Percentiles rank a stretch among this genome's conserved stretches.
Evolutionary conservation across 2,329 filamentous ascomycete genomes (phyloP).

Genomic region (Delphinella strobiligena): DNA sequence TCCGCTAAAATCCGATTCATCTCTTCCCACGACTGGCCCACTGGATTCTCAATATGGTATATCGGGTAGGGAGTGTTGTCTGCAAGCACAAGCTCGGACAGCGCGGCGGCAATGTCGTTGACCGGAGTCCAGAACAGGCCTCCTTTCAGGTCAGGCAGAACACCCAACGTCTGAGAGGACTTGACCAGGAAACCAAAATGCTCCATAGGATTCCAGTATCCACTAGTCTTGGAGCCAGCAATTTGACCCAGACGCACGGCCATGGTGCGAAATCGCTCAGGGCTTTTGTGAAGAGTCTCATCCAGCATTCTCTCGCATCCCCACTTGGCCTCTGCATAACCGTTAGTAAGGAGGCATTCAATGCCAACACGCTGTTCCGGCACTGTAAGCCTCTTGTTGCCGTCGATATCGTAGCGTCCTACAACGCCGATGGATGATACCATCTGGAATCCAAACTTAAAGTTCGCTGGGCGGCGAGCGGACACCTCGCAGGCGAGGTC

Average conservation of each 20-base stretch:
- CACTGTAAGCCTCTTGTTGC: conserved; percentile 20
- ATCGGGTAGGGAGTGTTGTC: conserved; percentile 18
- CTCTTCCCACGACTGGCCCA: conserved; percentile 28
- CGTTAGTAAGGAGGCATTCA: conserved; percentile 30
- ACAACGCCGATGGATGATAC: conserved; percentile 32
- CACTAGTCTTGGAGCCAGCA: conserved; percentile 36
- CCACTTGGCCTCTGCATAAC: conserved; percentile 43
- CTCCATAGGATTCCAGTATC: conserved; percentile 44
- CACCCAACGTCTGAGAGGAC: conserved; percentile 34
- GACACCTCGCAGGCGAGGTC: conserved; percentile 29
- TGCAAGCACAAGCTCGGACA: conserved; percentile 22
- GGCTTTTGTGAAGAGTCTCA: conserved; percentile 33
- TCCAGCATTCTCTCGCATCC: conserved; percentile 40
- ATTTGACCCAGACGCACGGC: conserved; percentile 41
- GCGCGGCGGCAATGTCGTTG: conserved; percentile 25
- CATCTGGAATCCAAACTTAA: conserved; percentile 29
- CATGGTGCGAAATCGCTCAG: conserved; percentile 31
- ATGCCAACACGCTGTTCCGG: conserved; percentile 33
- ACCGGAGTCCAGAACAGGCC: conserved; percentile 36
- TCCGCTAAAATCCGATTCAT: conserved; percentile 24
- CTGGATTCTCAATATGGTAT: conserved; percentile 36
- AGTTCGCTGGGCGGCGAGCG: too few relatives aligned
- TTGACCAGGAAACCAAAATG: conserved; percentile 41
- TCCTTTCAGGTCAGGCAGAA: conserved; percentile 31
- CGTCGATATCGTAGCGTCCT: conserved; percentile 20